Base-by-base conservation (phyloP, 208 protist genomes). In the Wallacemonas sp. region DNA sequence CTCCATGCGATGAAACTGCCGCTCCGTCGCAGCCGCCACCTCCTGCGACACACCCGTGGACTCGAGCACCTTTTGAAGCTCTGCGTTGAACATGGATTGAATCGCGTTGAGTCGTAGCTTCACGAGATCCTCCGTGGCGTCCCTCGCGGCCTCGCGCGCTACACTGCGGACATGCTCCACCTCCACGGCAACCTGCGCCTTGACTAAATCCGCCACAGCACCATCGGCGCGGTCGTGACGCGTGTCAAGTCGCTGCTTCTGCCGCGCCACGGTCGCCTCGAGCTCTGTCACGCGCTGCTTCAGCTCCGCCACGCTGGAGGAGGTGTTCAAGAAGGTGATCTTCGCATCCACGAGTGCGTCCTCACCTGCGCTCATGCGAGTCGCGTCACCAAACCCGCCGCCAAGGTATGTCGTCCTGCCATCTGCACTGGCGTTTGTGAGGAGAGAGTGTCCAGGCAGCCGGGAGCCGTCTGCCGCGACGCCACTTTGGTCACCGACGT, bases 91-190 rank as follows among this genome's bases (percentile, higher is more conserved):
- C 47, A 75, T 79, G 2, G 66, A 72, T 58, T 92, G 73, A 53
- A 84, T 27, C 5, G 77, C 77, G 17, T 70, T 56, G 56, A 93
- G 51, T 2, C 81, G 82, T 41, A 86, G 54, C 39, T 78, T 74
- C 42, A 95, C 61, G 34, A 91, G 55, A 12, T 86, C 84, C 56
- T 91, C 86, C 3, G 75, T 72, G 45, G 72, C 74, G n/a, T 79
- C 79, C 21, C 84, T 71, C 9, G 90, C 86, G 24, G 80, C 78
- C 42, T 95, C 86, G 8, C 90, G 79, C 0, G 90, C 90, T 8
- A 90, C 46, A 30, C 77, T 69, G 45, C 90, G 90, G 62, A 93
- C 74, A 12, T 76, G 75, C 66, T 91, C 82, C 51, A 93, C 70
- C 55, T 90, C 90, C 6, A 77, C 49, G 27, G 61, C 75, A 1